phyloP scores from a whole-genome alignment of 1,139 yeast genomes.

The Blastobotrys capitulatus region DNA sequence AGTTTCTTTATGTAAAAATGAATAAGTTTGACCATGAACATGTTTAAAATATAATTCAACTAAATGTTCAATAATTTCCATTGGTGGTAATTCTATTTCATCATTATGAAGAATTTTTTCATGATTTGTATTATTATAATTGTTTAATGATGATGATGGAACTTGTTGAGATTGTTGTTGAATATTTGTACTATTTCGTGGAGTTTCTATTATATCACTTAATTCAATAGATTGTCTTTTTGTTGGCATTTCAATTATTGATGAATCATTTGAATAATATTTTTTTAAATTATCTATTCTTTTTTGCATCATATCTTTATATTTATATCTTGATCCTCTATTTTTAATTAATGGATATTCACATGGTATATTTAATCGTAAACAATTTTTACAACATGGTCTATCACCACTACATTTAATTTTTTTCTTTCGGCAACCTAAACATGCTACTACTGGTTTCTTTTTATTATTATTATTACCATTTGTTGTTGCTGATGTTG shows the following conservation, averaged over 20 bases:
- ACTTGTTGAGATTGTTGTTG: not conserved
- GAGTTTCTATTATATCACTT: not conserved
- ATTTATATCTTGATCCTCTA: slow-evolving; percentile 37
- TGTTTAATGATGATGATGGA: not conserved
- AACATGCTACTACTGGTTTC: slow-evolving; percentile 35
- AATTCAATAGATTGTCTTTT: not conserved
- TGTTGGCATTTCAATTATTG: slow-evolving; percentile 12
- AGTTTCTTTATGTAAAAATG: slow-evolving; percentile 34
- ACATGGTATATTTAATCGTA: slow-evolving; percentile 32
- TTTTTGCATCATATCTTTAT: slow-evolving; percentile 31
- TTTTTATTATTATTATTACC: slow-evolving; percentile 16
- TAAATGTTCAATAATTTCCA: slow-evolving; percentile 25
- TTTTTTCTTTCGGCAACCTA: slow-evolving; percentile 35
- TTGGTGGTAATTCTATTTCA: slow-evolving; percentile 1
- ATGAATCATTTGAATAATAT: slow-evolving; percentile 13
- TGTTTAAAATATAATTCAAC: slow-evolving; percentile 32
- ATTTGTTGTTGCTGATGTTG: not conserved
- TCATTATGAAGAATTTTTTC: not conserved
- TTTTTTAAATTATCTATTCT: slow-evolving; percentile 30
- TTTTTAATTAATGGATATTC: slow-evolving; percentile 35
- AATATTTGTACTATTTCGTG: not conserved
- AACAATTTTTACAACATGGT: slow-evolving; percentile 37
- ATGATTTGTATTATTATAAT: too few species aligned
- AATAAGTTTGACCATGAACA: slow-evolving; percentile 35
- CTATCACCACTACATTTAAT: slow-evolving; percentile 36